Base-by-base conservation (phyloP, 2,329 filamentous ascomycete species). In the Ceratocystis huliohia region DNA sequence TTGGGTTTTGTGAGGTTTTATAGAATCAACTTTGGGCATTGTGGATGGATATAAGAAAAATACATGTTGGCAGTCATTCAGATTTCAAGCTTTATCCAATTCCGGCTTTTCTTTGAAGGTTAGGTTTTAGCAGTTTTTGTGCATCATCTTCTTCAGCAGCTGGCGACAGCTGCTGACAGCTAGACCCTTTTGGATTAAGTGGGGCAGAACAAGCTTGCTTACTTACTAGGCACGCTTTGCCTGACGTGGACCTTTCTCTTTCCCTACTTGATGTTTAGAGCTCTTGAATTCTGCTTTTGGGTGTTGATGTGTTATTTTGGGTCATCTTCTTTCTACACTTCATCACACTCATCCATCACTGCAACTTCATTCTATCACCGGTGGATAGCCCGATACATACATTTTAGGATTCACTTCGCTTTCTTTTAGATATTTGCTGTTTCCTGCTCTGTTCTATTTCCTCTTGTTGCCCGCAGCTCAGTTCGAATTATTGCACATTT, bases 231-330 rank as follows among this genome's bases (percentile, higher is more conserved):
- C 74, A 75, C 76, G 75, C 75, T 74, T 72, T 73, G 72, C 75
- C 75, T 77, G 74, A 77, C 75, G 75, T 80, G 78, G 76, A 78
- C 66, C 67, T 61, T 63, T 28, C 17, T 10, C 25, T 33, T 7
- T 5, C 33, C 3, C 33, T 37, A 1, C 33, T 17, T 59, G 10
- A 13, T 59, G 56, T 30, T 59, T 30, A 7, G 45, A 64, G 62
- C 62, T 64, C 33, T 64, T 50, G 45, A 53, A 30, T 25, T 37
- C 30, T 22, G 17, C 37, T 25, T 37, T 64, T 45, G 44, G 41
- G n/a, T 37, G 28, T 64, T 41, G 37, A 41, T 41, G 37, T 41
- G 37, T 41, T 41, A 20, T 15, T 25, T 15, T 25, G 25, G 20
- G 22, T n/a, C 10, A 63, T 50, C n/a, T 30, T 50, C 28, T 46